phyloP scores from a whole-genome alignment of 768 basidiomycete species.

The Leccinum broughii region DNA sequence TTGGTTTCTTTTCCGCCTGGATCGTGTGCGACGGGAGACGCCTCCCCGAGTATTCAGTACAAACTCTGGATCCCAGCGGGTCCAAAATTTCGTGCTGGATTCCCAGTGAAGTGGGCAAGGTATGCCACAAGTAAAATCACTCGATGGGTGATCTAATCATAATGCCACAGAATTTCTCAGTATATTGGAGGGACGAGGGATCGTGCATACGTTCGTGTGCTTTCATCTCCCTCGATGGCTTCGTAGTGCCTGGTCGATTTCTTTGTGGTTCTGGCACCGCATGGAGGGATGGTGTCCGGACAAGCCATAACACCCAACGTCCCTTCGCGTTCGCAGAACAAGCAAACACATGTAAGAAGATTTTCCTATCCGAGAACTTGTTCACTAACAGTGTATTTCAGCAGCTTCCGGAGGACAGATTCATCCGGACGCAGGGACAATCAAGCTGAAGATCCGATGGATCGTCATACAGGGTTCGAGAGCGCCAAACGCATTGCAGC shows the following conservation, averaged over 20 bases:
- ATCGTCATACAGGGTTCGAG: conserved; percentile 33
- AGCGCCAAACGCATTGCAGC: conserved; percentile 44
- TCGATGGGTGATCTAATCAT: conserved; percentile 6
- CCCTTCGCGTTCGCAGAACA: conserved; percentile 61
- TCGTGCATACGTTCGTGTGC: conserved; percentile 53
- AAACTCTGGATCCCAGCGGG: conserved; percentile 40
- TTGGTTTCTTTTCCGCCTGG: conserved; percentile 71
- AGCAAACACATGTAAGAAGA: conserved; percentile 37
- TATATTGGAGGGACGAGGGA: conserved; percentile 67
- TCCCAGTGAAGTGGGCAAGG: conserved; percentile 59
- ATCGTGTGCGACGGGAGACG: conserved; percentile 51
- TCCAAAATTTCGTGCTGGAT: conserved; percentile 68
- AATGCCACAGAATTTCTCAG: conserved; percentile 49
- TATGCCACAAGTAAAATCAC: conserved; percentile 20
- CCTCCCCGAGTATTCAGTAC: conserved; percentile 57
- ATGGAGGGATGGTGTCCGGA: conserved; percentile 53
- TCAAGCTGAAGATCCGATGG: conserved; percentile 49
- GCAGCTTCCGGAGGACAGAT: conserved; percentile 23
- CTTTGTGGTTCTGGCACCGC: conserved; percentile 56
- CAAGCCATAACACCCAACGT: conserved; percentile 49
- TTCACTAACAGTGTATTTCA: neutral
- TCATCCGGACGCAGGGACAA: conserved; percentile 47
- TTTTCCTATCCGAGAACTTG: neutral
- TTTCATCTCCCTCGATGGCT: conserved; percentile 66
- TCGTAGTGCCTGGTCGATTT: conserved; percentile 61